Evolutionary conservation across 352 stramenopile species (phyloP), one percentile per base, ranked within the genome.

Genomic region (Detonula confervacea): DNA sequence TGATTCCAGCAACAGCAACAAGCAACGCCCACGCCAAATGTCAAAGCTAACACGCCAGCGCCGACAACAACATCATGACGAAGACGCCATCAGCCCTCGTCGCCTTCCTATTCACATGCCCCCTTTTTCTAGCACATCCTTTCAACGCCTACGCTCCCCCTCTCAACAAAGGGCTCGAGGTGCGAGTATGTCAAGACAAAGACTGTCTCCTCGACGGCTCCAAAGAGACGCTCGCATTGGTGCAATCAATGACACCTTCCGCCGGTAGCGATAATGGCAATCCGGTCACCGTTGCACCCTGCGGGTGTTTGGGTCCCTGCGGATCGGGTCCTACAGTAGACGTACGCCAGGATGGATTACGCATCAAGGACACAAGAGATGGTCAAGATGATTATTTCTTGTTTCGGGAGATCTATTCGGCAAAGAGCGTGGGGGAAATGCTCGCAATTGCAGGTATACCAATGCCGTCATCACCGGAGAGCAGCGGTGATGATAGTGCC

Each of bases 151-250:
- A 30, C 51, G 30, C 51, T 16, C 6, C 51, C 27, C 51, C 51
- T n/a, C 6, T 29, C 51, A 60, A 60, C 51, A 60, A 37, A 37
- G 51, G 51, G 3, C 25, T 60, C 51, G 51, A 60, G 16, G 44
- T 72, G 22, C 39, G 63, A 29, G 63, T 72, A 35, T 72, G 63
- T 30, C 51, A 49, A 56, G 63, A 72, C 35, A 72, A 72, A 33
- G 63, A 72, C 25, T 72, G 63, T 24, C 37, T 52, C 4, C 39
- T 72, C 46, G 63, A 72, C 18, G 63, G 63, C 5, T 60, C 63
- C n/a, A 55, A 72, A 11, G 63, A 72, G 14, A 55, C 63, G 4
- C 44, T 72, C 22, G 20, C 22, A 5, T 33, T 72, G 37, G 25
- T 62, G 2, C 51, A 37, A 60, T 60, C 51, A 6, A 30, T 60